Percentiles rank a stretch among this genome's conserved stretches.
phyloP scores from a whole-genome alignment of 2,329 filamentous ascomycete genomes.

The Dothidotthia symphoricarpi region DNA sequence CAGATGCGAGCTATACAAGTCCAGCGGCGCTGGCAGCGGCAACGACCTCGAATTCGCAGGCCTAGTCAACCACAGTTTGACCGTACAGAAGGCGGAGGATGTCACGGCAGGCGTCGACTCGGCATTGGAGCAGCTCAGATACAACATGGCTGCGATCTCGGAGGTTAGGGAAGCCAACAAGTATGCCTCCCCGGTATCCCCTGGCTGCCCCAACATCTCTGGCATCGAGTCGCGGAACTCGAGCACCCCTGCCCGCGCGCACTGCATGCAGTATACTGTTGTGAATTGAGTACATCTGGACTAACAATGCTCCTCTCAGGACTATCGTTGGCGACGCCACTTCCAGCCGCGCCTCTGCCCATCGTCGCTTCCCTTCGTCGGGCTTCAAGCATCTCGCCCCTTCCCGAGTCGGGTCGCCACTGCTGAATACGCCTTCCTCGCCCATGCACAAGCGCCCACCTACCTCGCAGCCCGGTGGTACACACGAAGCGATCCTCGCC shows the following conservation, averaged over 20 bases:
- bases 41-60: constrained; percentile 53
- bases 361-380: constrained; percentile 40
- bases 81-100: constrained; percentile 54
- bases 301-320: constrained; percentile 35
- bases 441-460: constrained; percentile 38
- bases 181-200: constrained; percentile 40
- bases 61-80: constrained; percentile 57
- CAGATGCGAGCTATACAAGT: constrained; percentile 58
- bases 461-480: constrained; percentile 44
- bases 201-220: constrained; percentile 20
- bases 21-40: constrained; percentile 37
- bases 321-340: constrained; percentile 39
- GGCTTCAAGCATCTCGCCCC: constrained; percentile 40
- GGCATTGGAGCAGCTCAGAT: constrained; percentile 59
- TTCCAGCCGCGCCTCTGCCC: constrained; percentile 32
- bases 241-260: constrained; percentile 9
- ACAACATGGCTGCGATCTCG: constrained; percentile 58
- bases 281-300: constrained; percentile 18
- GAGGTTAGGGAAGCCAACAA: constrained; percentile 62
- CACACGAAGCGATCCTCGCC: constrained; percentile 33
- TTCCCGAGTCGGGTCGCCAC: constrained; percentile 41
- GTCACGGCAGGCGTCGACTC: constrained; percentile 58
- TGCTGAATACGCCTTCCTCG: constrained; percentile 40
- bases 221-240: constrained; percentile 16
- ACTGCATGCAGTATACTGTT: constrained; percentile 2